These are phyloP conservation scores for Diaporthe helianthi DNA, from an alignment of 2,329 filamentous ascomycete genomes.

Conservation along the genomic window DNA sequence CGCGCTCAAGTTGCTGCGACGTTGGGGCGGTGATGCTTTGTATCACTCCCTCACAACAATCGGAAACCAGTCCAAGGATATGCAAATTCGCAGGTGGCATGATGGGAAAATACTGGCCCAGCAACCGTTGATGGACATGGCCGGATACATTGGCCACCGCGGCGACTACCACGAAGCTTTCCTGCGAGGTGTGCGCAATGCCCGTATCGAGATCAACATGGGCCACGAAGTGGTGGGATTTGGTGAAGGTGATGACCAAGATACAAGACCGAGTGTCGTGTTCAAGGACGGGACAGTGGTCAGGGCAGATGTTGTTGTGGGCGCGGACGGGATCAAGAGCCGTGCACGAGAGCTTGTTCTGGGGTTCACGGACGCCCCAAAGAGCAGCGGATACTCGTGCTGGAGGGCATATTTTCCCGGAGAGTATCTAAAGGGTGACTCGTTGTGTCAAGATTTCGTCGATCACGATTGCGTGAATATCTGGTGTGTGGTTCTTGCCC, in stretches of 20 bases:
- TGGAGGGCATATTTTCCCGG: constrained; percentile 56
- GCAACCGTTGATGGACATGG: constrained; percentile 59
- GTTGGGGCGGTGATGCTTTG: constrained; percentile 50
- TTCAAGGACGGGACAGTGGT: constrained; percentile 47
- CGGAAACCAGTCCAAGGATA: constrained; percentile 54
- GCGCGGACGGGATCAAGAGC: constrained; percentile 60
- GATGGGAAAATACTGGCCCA: constrained; percentile 54
- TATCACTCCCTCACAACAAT: constrained; percentile 50
- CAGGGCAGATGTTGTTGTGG: constrained; percentile 56
- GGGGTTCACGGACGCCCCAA: constrained; percentile 58
- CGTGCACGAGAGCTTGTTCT: constrained; percentile 58
- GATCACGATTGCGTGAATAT: constrained; percentile 54
- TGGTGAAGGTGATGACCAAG: constrained; percentile 41
- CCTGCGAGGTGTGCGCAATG: constrained; percentile 47
- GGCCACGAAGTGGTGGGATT: constrained; percentile 48
- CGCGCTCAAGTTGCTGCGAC: constrained; percentile 51
- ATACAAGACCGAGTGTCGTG: constrained; percentile 41
- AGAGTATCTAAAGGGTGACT: constrained; percentile 44
- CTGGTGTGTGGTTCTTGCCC: constrained; percentile 38
- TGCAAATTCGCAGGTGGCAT: constrained; percentile 56
- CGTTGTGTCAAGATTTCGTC: constrained; percentile 49
- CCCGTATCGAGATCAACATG: constrained; percentile 50
- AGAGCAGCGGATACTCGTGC: constrained; percentile 60
- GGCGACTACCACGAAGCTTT: constrained; percentile 54
- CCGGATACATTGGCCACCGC: constrained; percentile 53